A percentile compares a stretch with the other conserved stretches of the same genome.
Conservation (phyloP, 106 monocot species). For the Xerophyta viscosa region DNA sequence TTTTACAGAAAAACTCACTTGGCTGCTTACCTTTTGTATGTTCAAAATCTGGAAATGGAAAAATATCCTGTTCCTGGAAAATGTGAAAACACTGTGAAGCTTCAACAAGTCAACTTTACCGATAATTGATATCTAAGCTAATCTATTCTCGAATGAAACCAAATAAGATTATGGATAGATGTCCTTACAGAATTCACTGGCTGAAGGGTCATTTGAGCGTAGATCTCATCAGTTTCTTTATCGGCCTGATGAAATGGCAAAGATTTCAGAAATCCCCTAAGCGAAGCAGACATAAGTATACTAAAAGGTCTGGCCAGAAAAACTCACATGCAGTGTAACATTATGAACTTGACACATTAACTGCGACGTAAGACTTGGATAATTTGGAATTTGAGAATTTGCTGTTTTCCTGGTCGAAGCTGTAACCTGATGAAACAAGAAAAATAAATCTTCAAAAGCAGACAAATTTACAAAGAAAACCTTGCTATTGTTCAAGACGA, state of each 20-base stretch:
- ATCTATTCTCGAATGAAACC: not conserved
- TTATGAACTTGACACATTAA: conserved; percentile 77
- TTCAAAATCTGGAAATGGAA: conserved; percentile 67
- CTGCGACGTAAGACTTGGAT: conserved; percentile 77
- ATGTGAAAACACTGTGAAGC: not conserved
- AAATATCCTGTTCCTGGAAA: conserved; percentile 67
- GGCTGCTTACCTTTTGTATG: conserved; percentile 74
- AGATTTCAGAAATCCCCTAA: not conserved
- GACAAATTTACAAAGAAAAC: not conserved
- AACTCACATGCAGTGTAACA: conserved; percentile 75
- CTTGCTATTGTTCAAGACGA: too few species aligned
- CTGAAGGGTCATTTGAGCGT: conserved; percentile 92
- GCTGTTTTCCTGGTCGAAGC: conserved; percentile 59
- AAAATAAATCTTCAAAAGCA: not conserved
- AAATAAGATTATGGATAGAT: not conserved
- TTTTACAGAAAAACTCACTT: conserved; percentile 86
- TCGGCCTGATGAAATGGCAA: conserved; percentile 50
- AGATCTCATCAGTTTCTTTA: conserved; percentile 90
- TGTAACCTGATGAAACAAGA: conserved; percentile 45
- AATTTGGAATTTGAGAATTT: conserved; percentile 65
- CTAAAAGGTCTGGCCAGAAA: not conserved
- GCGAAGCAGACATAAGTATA: not conserved
- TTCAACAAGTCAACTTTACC: not conserved
- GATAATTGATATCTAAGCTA: not conserved
- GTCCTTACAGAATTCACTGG: conserved; percentile 83